Evolutionary conservation across 768 basidiomycete genomes (phyloP), one percentile per base, ranked within the genome.

Genomic region (Agrocybe praecox): DNA sequence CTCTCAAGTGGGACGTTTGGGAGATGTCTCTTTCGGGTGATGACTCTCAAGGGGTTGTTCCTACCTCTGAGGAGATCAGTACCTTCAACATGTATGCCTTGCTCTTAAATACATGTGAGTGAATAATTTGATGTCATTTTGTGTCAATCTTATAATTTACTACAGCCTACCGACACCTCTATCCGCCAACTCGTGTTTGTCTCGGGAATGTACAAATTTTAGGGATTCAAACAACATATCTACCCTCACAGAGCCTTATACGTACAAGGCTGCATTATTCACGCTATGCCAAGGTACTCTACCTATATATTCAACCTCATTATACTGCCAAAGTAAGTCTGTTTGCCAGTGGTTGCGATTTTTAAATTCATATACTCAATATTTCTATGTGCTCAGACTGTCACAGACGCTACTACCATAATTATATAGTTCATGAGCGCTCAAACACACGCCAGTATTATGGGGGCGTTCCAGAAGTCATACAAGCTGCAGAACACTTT

Each of bases 281-380:
- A 69, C 65, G 0, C 46, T 68, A 15, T 18, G 55, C 21, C 33
- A 63, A 46, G 66, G 70, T 22, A 52, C 62, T 2, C 46, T 69
- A 17, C 67, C 66, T 7, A 56, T 65, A 6, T 66, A 67, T 51
- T 60, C 65, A 0, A 63, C 62, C 6, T 67, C 64, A 14, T 54
- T 66, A 1, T 70, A 71, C 55, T 71, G 70, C 51, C 60, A 57
- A 33, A 52, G 55, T 54, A 33, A 14, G 61, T 64, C 50, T 19
- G 6, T 40, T 5, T 15, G n/a, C 36, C 36, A 40, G 36, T 40
- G n/a, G n/a, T n/a, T n/a, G n/a, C n/a, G n/a, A n/a, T n/a, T n/a
- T n/a, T 40, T 40, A 22, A 29, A 46, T 43, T 42, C 50, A 26
- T 26, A 32, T 49, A 40, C 42, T 55, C 18, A 32, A 21, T 18